Evolutionary conservation across 2,329 filamentous ascomycete genomes (phyloP), one percentile per base, ranked within the genome.

Genomic region (Zelopaecilomyces penicillatus): DNA sequence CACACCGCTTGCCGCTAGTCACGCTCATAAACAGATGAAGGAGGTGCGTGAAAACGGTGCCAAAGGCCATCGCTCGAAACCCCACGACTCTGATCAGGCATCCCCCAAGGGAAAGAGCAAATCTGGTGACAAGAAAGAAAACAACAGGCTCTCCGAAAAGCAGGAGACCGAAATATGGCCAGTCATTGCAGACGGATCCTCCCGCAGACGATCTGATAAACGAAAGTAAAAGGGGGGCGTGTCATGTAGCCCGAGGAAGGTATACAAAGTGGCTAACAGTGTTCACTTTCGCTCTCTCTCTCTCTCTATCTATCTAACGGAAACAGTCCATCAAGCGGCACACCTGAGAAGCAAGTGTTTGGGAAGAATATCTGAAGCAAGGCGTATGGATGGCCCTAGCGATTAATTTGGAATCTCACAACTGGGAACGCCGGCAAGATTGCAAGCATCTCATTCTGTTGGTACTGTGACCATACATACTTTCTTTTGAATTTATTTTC

Each of bases 91-190:
- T 47, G 41, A 36, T 31, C 39, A 27, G 11, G 30, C 38, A 11
- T 28, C 50, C n/a, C 28, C 12, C 29, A 26, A 40, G 10, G 30
- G 38, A 9, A 42, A 43, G 31, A 39, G 39, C 30, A 6, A 41
- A 11, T 34, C 45, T 5, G 19, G 19, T 19, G 48, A 54, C 4
- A 42, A 35, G 40, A 29, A 42, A 3, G 27, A 39, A 19, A 43
- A 50, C 19, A 48, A 44, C 42, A 55, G 49, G 19, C 39, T 37
- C 19, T 37, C 37, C 19, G 45, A 45, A 6, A 52, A 49, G 36
- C 38, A 33, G 30, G 37, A 44, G 36, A 26, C 32, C n/a, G 39
- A 38, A 10, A 29, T 28, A 4, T 39, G 31, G 27, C 37, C 28
- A 10, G 43, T 45, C 32, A 41, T 45, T 37, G 43, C 43, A 5